Percentiles rank a stretch among this genome's conserved stretches.
phyloP scores from a whole-genome alignment of 1,284 basidiomycete species.

The Ustilago hordei region DNA sequence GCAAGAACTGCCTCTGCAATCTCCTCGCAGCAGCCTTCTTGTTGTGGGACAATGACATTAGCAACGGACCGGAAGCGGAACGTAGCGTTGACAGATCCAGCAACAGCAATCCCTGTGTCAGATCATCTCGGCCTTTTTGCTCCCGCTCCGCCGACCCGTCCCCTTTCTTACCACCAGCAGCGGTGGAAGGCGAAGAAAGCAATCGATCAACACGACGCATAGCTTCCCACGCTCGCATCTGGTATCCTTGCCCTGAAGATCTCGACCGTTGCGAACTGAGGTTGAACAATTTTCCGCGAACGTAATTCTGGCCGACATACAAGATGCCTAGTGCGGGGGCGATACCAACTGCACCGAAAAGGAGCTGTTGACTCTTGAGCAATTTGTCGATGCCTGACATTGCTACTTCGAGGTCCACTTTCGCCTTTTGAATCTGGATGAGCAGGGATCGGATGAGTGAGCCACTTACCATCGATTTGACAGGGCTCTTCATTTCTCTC shows the following conservation, averaged over 20 bases:
- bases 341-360: conserved; percentile 96
- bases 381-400: conserved; percentile 89
- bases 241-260: conserved; percentile 68
- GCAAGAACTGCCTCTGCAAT: conserved; percentile 81
- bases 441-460: conserved; percentile 86
- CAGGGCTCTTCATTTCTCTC: conserved; percentile 85
- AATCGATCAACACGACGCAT: conserved; percentile 70
- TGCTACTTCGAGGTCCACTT: conserved; percentile 92
- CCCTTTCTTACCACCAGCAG: background rate
- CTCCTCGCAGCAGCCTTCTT: conserved; percentile 68
- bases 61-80: conserved; percentile 70
- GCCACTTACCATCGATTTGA: conserved; percentile 84
- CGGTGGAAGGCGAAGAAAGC: conserved; percentile 53
- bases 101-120: conserved; percentile 79
- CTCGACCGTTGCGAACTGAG: conserved; percentile 72
- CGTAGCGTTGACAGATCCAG: conserved; percentile 79
- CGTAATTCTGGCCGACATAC: conserved; percentile 73
- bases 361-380: conserved; percentile 92
- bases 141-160: background rate
- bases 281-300: conserved; percentile 74
- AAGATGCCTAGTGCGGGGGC: conserved; percentile 88
- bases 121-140: conserved; percentile 14
- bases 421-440: conserved; percentile 96
- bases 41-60: conserved; percentile 39
- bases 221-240: conserved; percentile 70